Conservation (phyloP, 2,329 filamentous ascomycete genomes). For the Pseudonectria buxi region DNA sequence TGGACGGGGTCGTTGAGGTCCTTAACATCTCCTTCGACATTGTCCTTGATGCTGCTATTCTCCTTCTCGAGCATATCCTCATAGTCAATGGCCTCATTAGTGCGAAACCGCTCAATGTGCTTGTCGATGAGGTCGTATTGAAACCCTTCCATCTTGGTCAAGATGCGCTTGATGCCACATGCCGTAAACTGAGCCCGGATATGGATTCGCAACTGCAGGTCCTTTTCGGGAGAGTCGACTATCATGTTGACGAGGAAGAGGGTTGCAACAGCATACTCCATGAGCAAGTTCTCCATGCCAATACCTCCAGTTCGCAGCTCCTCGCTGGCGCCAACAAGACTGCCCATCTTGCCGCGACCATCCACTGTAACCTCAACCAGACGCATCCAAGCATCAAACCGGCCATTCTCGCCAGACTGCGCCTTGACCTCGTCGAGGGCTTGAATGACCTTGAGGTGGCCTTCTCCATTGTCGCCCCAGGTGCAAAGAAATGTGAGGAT, state of each 20-base stretch:
- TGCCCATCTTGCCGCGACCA: constrained; percentile 97
- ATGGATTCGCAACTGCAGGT: constrained; percentile 86
- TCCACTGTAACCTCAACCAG: constrained; percentile 96
- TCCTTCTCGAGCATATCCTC: constrained; percentile 93
- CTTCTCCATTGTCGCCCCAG: constrained; percentile 76
- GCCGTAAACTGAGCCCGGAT: constrained; percentile 93
- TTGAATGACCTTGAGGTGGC: constrained; percentile 89
- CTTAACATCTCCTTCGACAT: constrained; percentile 75
- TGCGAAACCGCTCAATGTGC: constrained; percentile 88
- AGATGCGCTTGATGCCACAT: constrained; percentile 88
- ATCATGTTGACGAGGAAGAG: constrained; percentile 96
- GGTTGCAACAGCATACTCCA: constrained; percentile 97
- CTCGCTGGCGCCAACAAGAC: constrained; percentile 90
- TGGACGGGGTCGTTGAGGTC: constrained; percentile 89
- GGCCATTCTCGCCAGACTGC: constrained; percentile 82
- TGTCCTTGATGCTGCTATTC: constrained; percentile 84
- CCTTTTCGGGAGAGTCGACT: constrained; percentile 81
- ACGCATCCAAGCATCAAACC: constrained; percentile 98
- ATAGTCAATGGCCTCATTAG: constrained; percentile 96
- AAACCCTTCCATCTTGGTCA: constrained; percentile 96
- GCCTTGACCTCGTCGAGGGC: constrained; percentile 87
- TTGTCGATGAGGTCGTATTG: constrained; percentile 98
- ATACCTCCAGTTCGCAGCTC: constrained; percentile 94
- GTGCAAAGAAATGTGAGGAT: constrained; percentile 94
- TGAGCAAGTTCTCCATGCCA: constrained; percentile 96